A percentile compares a stretch with the other conserved stretches of the same genome.
phyloP scores from a whole-genome alignment of 192 early-diverging fungal genomes.

The Entomortierella beljakovae region DNA sequence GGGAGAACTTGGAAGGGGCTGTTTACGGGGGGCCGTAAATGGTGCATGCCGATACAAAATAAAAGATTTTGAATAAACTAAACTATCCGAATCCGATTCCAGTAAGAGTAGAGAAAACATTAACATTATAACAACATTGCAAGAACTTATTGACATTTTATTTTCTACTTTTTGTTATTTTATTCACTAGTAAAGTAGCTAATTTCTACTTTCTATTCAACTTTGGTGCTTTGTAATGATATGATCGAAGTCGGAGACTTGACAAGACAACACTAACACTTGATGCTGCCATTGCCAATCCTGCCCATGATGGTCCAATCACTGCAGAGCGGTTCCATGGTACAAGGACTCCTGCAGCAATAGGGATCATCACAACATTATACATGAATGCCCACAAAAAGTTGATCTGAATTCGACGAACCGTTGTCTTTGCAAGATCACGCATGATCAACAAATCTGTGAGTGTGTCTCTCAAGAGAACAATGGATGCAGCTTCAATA shows the following conservation, averaged over 20 bases:
- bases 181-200: too few species aligned
- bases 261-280: conserved; percentile 87
- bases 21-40: not conserved
- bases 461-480: conserved; percentile 84
- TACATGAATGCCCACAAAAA: conserved; percentile 92
- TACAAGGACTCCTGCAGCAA: conserved; percentile 89
- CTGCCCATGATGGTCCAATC: conserved; percentile 82
- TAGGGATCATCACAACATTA: conserved; percentile 88
- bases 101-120: too few species aligned
- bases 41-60: not conserved
- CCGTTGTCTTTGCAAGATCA: conserved; percentile 78
- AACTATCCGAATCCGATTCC: too few species aligned
- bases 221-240: conserved; percentile 21
- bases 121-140: too few species aligned
- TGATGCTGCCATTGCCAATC: conserved; percentile 90
- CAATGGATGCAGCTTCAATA: conserved; percentile 88
- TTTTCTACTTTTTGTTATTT: too few species aligned
- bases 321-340: conserved; percentile 59
- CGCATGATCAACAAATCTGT: conserved; percentile 83
- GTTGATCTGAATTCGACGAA: conserved; percentile 86
- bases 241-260: conserved; percentile 64
- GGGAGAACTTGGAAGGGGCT: not conserved
- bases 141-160: too few species aligned
- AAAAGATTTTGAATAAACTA: too few species aligned
- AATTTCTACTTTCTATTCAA: not conserved